Base-by-base conservation (phyloP, 108 stramenopile genomes). In the Poteriospumella lacustris region DNA sequence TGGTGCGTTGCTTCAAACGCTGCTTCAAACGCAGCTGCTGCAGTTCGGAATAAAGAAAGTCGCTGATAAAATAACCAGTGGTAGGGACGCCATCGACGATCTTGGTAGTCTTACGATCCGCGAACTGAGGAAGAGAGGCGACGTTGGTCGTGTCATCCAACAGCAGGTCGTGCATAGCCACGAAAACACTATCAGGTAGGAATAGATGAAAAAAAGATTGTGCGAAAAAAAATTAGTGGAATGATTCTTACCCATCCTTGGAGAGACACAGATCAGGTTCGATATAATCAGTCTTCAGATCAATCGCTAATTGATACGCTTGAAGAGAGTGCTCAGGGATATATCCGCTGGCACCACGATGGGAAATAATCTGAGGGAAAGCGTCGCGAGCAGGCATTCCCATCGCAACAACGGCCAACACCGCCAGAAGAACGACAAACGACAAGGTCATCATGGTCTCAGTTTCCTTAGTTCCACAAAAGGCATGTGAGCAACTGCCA, bases 281-380 rank as follows among this genome's bases (percentile, higher is more conserved):
- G 52, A 91, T 89, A 77, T 87, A 93, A 58, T 93, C 89, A 34
- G 91, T 88, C 15, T 89, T 88, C n/a, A 93, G 72, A 58, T 91
- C 91, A 5, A 91, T 67, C 28, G 92, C 91, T 31, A 93, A 77
- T 43, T 88, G 87, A 76, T 93, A 93, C 2, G 87, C 88, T 58
- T 77, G 83, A 52, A 91, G 56, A 0, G 91, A 83, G 70, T 93
- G 90, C 60, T 91, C 90, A 24, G 92, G 92, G 0, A 93, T 58
- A 75, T 90, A 79, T 0, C 79, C 79, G 44, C 79, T 31, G 41
- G 79, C 79, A 44, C 60, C 59, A 29, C 0, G 58, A 59, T 77
- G 58, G 0, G 76, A 62, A 68, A 77, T 59, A 59, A 62, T 1
- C 28, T 62, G 72, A 15, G 41, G 47, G 44, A 44, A 47, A 34